Base-by-base conservation (phyloP, 2,329 filamentous ascomycete species). In the Xenoacremonium recifei region DNA sequence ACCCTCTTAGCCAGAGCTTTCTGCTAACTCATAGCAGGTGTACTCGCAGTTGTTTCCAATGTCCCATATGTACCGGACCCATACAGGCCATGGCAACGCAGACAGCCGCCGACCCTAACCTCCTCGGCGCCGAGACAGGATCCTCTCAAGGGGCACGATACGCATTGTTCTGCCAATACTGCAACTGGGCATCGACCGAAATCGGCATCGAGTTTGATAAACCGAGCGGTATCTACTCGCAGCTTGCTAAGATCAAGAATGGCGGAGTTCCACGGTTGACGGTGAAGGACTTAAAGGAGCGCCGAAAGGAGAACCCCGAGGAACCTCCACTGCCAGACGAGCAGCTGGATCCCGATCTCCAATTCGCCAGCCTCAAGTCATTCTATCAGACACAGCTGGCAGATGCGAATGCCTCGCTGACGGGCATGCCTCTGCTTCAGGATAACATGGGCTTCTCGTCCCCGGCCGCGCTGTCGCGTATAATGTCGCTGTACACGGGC, bases 31-130 rank as follows among this genome's bases (percentile, higher is more conserved):
- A n/a, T n/a, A n/a, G 21, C 39, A 92, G 90, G 61, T 96, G 93
- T 63, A 92, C 89, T 15, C 79, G 93, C 52, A 96, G 91, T 62
- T 99, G 93, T 67, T 97, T 93, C 71, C 89, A 95, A 62, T 99
- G 93, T 57, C 93, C 93, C 0, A 74, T 91, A 50, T 99, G 93
- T 65, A 83, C 88, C 20, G 83, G 89, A 0, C 87, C 89, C 11
- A 76, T 97, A 30, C 77, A 83, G 16, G 83, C 93, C 39, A 87
- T 82, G 39, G 82, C 83, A 16, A 68, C 91, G 46, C 85, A 90
- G 40, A 70, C 76, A 25, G 61, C 73, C 2, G 61, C 72, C 19
- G 73, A 76, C 64, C 51, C 66, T 16, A 66, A 57, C 41, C 69
- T 72, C 29, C 65, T 73, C 5, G 63, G 64, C 12, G 61, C 71